Conservation (phyloP, 1,284 basidiomycete genomes). For the Rhodofomes roseus region DNA sequence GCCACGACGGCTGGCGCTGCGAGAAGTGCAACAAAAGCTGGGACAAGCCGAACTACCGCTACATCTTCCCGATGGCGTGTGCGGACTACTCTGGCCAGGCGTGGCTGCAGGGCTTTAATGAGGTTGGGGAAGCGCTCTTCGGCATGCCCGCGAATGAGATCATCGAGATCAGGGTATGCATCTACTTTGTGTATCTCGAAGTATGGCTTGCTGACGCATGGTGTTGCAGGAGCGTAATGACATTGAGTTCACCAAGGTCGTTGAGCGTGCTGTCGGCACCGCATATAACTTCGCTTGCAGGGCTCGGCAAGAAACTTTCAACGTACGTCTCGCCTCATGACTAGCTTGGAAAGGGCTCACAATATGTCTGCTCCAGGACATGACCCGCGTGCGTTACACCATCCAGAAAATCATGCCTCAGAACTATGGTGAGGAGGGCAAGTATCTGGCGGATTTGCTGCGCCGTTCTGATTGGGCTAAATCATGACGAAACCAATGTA, state of each 20-base stretch:
- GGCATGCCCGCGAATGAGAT: constrained; percentile 83
- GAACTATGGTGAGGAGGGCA: constrained; percentile 72
- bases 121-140: constrained; percentile 78
- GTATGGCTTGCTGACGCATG: neutral
- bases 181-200: neutral
- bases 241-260: constrained; percentile 52
- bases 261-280: constrained; percentile 67
- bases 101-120: constrained; percentile 97
- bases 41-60: constrained; percentile 82
- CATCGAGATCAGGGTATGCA: constrained; percentile 61
- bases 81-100: constrained; percentile 87
- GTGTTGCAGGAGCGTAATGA: constrained; percentile 61
- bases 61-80: constrained; percentile 86
- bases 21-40: constrained; percentile 89
- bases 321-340: constrained; percentile 47
- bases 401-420: constrained; percentile 66
- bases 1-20: constrained; percentile 78
- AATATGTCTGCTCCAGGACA: constrained; percentile 48
- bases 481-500: neutral
- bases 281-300: constrained; percentile 85
- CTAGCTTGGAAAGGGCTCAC: neutral
- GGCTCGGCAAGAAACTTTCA: constrained; percentile 86
- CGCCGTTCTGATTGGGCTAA: constrained; percentile 20
- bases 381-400: constrained; percentile 77
- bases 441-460: constrained; percentile 54